Percentiles rank a stretch among this genome's conserved stretches.
These are phyloP conservation scores for Papiliotrema nemorosa DNA, from an alignment of 1,284 basidiomycete species.

Conservation along the genomic window DNA sequence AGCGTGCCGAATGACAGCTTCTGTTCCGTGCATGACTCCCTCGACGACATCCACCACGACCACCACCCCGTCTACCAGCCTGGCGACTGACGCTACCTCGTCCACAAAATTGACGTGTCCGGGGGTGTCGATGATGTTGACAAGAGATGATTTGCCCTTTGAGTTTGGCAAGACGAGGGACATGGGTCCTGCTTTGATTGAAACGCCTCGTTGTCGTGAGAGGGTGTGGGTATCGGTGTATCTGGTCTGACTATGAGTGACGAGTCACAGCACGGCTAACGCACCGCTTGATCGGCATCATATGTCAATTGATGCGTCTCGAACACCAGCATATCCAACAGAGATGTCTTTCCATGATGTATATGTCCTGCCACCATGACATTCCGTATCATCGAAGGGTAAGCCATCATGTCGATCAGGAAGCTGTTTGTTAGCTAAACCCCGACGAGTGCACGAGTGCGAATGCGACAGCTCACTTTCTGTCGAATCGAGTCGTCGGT, in stretches of 20 bases:
- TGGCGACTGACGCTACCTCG: slow-evolving; percentile 83
- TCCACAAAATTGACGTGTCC: slow-evolving; percentile 98
- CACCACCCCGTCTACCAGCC: slow-evolving; percentile 88
- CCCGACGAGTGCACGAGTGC: slow-evolving; percentile 4
- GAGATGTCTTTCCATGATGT: slow-evolving; percentile 95
- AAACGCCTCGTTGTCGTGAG: slow-evolving; percentile 82
- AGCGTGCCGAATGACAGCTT: slow-evolving; percentile 79
- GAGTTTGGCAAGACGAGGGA: slow-evolving; percentile 86
- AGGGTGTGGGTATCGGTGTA: slow-evolving; percentile 95
- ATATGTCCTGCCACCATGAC: slow-evolving; percentile 92
- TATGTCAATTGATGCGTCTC: slow-evolving; percentile 94
- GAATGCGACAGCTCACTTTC: slow-evolving; percentile 61
- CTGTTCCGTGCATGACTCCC: slow-evolving; percentile 90
- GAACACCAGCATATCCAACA: slow-evolving; percentile 94
- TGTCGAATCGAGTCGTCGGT: slow-evolving; percentile 89
- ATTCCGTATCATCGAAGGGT: slow-evolving; percentile 93
- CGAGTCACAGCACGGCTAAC: neutral
- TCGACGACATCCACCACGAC: slow-evolving; percentile 95
- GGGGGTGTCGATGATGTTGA: slow-evolving; percentile 95
- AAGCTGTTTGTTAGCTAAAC: slow-evolving; percentile 58
- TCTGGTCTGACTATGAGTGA: slow-evolving; percentile 57
- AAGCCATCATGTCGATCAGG: slow-evolving; percentile 83
- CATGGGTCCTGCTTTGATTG: slow-evolving; percentile 96
- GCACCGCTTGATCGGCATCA: slow-evolving; percentile 81
- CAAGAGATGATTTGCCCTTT: slow-evolving; percentile 83